phyloP scores from a whole-genome alignment of 2,329 filamentous ascomycete species.

The Trichophyton simii region DNA sequence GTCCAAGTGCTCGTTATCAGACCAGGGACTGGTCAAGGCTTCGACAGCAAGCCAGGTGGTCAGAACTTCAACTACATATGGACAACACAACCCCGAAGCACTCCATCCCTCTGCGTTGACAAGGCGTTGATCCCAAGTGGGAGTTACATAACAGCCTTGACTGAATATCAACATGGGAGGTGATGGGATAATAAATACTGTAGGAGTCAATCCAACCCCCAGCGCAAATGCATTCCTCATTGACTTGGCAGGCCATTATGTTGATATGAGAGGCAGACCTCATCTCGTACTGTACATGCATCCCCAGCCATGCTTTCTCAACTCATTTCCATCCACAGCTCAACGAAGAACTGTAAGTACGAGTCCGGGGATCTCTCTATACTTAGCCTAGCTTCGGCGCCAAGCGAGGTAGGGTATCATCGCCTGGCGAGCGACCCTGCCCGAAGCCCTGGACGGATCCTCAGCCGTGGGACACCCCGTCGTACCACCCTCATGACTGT shows the following conservation, averaged over 20 bases:
- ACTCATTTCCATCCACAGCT: neutral
- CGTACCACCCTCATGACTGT: neutral
- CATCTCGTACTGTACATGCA: neutral
- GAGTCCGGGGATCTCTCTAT: neutral
- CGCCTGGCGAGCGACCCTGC: neutral
- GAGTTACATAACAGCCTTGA: neutral
- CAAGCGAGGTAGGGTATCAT: conserved; percentile 4
- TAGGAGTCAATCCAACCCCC: neutral
- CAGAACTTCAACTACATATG: neutral
- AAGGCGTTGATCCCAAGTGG: neutral
- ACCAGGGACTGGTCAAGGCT: neutral
- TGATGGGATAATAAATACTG: neutral
- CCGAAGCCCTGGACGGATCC: neutral
- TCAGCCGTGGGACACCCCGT: neutral
- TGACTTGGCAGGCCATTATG: neutral
- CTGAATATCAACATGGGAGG: neutral
- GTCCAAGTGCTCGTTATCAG: neutral
- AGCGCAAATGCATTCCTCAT: neutral
- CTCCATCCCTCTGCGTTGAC: neutral
- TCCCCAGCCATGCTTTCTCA: neutral
- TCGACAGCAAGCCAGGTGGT: neutral
- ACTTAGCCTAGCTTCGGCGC: conserved; percentile 3
- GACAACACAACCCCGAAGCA: no score
- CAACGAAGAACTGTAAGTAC: no score
- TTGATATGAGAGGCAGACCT: neutral